A percentile compares a stretch with the other conserved stretches of the same genome.
Conservation (phyloP, 1,284 basidiomycete genomes). For the Ceratobasidium papillatum region DNA sequence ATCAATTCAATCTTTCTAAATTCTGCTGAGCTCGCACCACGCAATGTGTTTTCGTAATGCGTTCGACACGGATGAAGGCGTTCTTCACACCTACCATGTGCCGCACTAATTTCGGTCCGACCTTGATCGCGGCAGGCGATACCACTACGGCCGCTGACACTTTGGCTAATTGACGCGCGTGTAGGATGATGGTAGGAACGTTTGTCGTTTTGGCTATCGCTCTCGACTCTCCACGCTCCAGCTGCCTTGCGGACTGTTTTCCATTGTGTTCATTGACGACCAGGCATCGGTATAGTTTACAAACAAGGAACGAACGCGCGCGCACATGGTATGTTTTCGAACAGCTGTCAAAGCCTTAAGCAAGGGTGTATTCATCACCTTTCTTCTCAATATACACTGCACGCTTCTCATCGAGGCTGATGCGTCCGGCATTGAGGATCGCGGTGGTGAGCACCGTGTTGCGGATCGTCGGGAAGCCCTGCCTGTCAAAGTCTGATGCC, state of each 20-base stretch:
- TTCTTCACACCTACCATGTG: constrained; percentile 12
- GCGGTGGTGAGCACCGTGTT: constrained; percentile 91
- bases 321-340: constrained; percentile 26
- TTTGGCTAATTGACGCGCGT: constrained; percentile 1
- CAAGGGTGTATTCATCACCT: constrained; percentile 72
- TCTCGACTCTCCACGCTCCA: neutral
- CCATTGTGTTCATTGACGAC: constrained; percentile 34
- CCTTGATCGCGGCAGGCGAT: constrained; percentile 25
- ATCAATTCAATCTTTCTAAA: constrained; percentile 10
- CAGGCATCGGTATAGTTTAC: constrained; percentile 29
- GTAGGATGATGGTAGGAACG: constrained; percentile 28
- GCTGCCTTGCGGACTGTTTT: neutral
- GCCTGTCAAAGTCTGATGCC: constrained; percentile 66
- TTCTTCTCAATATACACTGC: constrained; percentile 78
- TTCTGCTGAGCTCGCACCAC: neutral
- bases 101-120: constrained; percentile 38
- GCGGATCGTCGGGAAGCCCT: constrained; percentile 85
- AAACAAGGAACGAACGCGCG: neutral
- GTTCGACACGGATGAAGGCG: neutral
- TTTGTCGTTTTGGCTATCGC: neutral
- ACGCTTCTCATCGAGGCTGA: constrained; percentile 87
- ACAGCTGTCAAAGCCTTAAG: constrained; percentile 53
- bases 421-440: constrained; percentile 88
- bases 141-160: neutral
- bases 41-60: neutral